phyloP scores from a whole-genome alignment of 805 yeast genomes.

The Starmerella sp. region DNA sequence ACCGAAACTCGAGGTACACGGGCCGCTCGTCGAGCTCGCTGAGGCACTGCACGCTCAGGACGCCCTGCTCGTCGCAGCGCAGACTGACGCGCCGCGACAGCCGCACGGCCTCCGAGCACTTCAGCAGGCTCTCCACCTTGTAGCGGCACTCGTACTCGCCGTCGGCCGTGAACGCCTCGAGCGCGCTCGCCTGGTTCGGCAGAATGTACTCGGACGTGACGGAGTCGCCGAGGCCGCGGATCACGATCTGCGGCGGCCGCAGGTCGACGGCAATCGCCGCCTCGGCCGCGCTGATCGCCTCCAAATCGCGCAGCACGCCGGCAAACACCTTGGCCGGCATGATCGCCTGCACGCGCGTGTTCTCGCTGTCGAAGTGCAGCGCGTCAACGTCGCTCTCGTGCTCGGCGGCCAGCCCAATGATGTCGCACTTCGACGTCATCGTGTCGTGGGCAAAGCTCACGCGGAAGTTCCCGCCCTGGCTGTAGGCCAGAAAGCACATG shows the following conservation, averaged over 20 bases:
- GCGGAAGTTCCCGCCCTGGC: slow-evolving; percentile 35
- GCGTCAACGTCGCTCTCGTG: slow-evolving; percentile 23
- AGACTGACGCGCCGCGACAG: slow-evolving; percentile 45
- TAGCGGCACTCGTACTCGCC: slow-evolving; percentile 29
- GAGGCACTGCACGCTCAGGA: slow-evolving; percentile 38
- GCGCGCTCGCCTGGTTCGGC: slow-evolving; percentile 50
- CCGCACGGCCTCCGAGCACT: slow-evolving; percentile 39
- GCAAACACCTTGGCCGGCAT: slow-evolving; percentile 43
- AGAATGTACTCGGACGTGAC: slow-evolving; percentile 57
- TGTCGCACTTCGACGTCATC: slow-evolving; percentile 47
- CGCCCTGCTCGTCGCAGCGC: slow-evolving; percentile 43
- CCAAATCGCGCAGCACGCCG: slow-evolving; percentile 45
- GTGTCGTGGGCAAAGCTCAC: slow-evolving; percentile 17
- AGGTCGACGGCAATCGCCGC: slow-evolving; percentile 5
- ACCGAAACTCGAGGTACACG: slow-evolving; percentile 26
- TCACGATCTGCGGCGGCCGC: slow-evolving; percentile 35
- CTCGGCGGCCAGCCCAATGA: slow-evolving; percentile 34
- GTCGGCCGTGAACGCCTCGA: slow-evolving; percentile 45
- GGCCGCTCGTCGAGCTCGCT: slow-evolving; percentile 28
- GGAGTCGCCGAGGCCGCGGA: slow-evolving; percentile 61
- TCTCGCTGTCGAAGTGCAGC: slow-evolving; percentile 36
- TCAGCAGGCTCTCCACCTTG: slow-evolving; percentile 39
- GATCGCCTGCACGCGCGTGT: slow-evolving; percentile 41
- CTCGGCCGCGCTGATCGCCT: slow-evolving; percentile 34
- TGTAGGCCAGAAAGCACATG: slow-evolving; percentile 41